Evolutionary conservation across 225 moss, liverwort and hornwort genomes (phyloP), one percentile per base, ranked within the genome.

Genomic region (Marchantia paleacea): DNA sequence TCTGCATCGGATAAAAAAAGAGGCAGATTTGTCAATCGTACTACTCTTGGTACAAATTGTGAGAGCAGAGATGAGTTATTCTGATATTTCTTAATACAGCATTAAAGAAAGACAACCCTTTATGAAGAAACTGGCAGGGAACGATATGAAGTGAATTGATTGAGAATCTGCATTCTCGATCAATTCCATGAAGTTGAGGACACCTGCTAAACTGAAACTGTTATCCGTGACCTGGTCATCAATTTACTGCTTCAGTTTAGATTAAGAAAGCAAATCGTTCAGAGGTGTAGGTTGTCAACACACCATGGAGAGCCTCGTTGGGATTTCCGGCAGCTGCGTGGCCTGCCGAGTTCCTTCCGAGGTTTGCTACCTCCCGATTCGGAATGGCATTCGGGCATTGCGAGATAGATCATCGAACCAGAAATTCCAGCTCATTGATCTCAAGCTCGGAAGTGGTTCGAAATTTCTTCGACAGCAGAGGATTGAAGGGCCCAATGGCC

Each of bases 271-370:
- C 39, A 39, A 2, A 2, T 39, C 39, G 39, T 39, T 39, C 39
- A 39, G 39, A 2, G 39, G 39, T 39, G 39, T 39, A 39, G 39
- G 39, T 39, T 39, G 39, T 12, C 25, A 12, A 70, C 48, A 49
- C 7, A 14, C 52, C 52, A 76, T 76, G 75, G 75, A 61, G 60
- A 60, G 58, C 47, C 31, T 60, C 39, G 75, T 12, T 39, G 75
- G 75, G 31, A 18, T 76, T 76, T 60, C 60, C 30, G 39, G 75
- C 5, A 29, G 54, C 24, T 74, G 54, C 60, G 1, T 39, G 9
- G 39, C 58, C 39, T 22, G 58, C 26, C 6, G 31, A 18, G 7
- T 16, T 28, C 31, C 39, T 12, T 18, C 20, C 12, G 75, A 60
- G 22, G 30, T 47, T 60, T 60, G 60, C 39, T 58, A 39, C 5